Evolutionary conservation across 305 asterid genomes (phyloP).

Genomic region (Withania somnifera): DNA sequence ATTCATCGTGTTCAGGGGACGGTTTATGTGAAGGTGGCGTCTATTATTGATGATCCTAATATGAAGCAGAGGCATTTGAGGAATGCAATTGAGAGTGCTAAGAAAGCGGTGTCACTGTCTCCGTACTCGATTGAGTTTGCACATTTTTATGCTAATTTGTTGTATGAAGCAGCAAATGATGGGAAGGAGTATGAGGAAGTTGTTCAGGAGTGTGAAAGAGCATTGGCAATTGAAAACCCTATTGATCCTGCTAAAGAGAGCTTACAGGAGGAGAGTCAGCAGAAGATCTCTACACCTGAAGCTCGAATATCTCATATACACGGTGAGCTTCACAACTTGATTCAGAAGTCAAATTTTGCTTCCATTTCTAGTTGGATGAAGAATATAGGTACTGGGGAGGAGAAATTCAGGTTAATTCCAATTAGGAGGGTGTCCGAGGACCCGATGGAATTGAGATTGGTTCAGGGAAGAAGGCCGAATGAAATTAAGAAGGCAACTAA

Average conservation of each 20-base stretch:
- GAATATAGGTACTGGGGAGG: conserved; percentile 74
- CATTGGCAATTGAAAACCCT: conserved; percentile 67
- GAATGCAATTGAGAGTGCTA: conserved; percentile 76
- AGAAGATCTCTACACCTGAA: conserved; percentile 48
- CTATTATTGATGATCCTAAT: conserved; percentile 55
- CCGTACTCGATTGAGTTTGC: conserved; percentile 76
- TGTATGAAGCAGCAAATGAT: conserved; percentile 71
- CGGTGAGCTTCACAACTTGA: conserved; percentile 52
- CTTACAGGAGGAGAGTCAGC: conserved; percentile 78
- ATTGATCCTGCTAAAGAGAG: conserved; percentile 89
- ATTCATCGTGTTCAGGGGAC: conserved; percentile 77
- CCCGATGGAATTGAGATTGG: conserved; percentile 70
- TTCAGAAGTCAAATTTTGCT: conserved; percentile 70
- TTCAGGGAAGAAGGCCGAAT: conserved; percentile 68
- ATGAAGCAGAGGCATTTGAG: conserved; percentile 61
- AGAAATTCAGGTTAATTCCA: conserved; percentile 76
- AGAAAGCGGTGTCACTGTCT: conserved; percentile 43
- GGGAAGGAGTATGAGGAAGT: conserved; percentile 78
- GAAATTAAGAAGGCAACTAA: conserved; percentile 84
- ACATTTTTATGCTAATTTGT: conserved; percentile 71
- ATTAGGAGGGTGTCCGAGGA: conserved; percentile 74
- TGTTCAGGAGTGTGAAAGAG: conserved; percentile 79
- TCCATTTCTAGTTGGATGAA: conserved; percentile 87
- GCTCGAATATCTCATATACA: conserved; percentile 56
- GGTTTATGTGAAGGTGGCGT: conserved; percentile 60